These are phyloP conservation scores for Salvia rosmarinus DNA, from an alignment of 257 asterid species.

Conservation along the genomic window DNA sequence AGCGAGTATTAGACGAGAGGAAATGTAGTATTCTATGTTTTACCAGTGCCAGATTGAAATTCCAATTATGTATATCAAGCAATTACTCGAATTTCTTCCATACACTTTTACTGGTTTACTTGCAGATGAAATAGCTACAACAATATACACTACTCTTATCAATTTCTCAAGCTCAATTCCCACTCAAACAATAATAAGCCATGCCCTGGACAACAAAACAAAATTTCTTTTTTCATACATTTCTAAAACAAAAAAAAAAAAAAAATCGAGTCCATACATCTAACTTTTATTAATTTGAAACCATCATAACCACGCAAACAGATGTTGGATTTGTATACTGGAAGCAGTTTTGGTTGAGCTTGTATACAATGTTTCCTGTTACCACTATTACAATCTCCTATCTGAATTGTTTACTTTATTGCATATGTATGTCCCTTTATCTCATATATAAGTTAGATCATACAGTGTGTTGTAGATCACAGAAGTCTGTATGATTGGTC, in stretches of 20 bases:
- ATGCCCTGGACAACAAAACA: neutral
- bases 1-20: neutral
- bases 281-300: slow-evolving; percentile 4
- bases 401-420: too few relatives aligned
- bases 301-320: neutral
- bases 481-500: too few relatives aligned
- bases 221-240: neutral
- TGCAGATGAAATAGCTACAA: neutral
- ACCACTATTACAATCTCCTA: too few relatives aligned
- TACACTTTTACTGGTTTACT: neutral
- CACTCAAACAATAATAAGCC: neutral
- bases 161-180: neutral
- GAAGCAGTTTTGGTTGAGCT: too few relatives aligned
- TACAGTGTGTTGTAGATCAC: too few relatives aligned
- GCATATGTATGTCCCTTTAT: too few relatives aligned
- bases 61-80: neutral
- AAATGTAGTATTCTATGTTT: neutral
- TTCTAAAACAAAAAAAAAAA: neutral
- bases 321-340: too few relatives aligned
- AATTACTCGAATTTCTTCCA: neutral
- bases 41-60: neutral
- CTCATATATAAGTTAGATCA: too few relatives aligned
- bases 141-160: neutral
- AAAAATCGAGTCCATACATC: neutral
- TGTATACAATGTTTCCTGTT: too few relatives aligned